Percentiles rank a stretch among this genome's conserved stretches.
Conservation (phyloP, 106 monocot species). For the Posidonia australis region DNA sequence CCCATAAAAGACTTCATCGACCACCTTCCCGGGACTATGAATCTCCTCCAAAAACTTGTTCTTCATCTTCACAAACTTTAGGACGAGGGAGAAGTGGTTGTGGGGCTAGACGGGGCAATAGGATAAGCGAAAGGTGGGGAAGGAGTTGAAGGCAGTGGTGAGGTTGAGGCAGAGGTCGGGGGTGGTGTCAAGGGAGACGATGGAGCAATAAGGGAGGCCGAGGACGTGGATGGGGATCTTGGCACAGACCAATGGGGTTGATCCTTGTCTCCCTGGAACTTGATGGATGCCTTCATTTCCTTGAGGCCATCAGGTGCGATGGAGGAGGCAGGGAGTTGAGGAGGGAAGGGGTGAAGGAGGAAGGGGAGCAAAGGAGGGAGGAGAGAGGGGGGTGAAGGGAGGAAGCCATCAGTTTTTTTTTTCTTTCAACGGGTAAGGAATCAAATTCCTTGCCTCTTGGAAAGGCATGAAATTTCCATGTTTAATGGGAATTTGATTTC, state of each 20-base stretch:
- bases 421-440: too few relatives aligned
- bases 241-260: slow-evolving; percentile 34
- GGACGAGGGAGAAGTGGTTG: slow-evolving; percentile 44
- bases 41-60: slow-evolving; percentile 20
- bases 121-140: slow-evolving; percentile 63
- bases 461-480: too few relatives aligned
- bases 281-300: slow-evolving; percentile 82
- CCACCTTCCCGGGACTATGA: slow-evolving; percentile 1
- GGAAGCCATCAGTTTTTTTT: too few relatives aligned
- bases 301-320: too few relatives aligned
- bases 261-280: slow-evolving; percentile 56
- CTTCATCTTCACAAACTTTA: slow-evolving; percentile 33
- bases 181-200: slow-evolving; percentile 37
- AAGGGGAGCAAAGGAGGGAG: too few relatives aligned
- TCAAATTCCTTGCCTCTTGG: too few relatives aligned
- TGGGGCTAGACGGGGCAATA: slow-evolving; percentile 63
- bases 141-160: slow-evolving; percentile 62
- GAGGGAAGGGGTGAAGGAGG: too few relatives aligned
- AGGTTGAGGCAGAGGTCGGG: slow-evolving; percentile 73
- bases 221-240: slow-evolving; percentile 74
- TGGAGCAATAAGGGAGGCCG: slow-evolving; percentile 65
- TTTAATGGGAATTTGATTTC: too few relatives aligned
- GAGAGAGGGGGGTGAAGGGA: too few relatives aligned
- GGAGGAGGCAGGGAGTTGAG: too few relatives aligned
- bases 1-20: slow-evolving; percentile 31